These are phyloP conservation scores for Colletotrichum lentis DNA, from an alignment of 2,329 filamentous ascomycete species.

Conservation along the genomic window DNA sequence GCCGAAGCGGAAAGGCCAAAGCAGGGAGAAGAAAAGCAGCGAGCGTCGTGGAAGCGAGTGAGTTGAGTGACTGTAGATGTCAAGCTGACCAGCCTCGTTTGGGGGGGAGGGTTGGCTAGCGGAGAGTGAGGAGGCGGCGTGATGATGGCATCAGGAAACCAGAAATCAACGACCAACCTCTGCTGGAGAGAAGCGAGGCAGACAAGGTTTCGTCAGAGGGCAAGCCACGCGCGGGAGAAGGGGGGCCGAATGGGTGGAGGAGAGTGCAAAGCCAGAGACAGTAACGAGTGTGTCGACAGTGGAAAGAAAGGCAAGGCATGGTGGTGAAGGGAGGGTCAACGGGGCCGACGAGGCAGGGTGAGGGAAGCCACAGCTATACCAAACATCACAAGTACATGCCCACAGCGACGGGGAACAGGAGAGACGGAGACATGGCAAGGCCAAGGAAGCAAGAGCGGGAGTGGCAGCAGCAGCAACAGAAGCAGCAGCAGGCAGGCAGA, in stretches of 20 bases:
- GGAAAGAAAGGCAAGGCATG: conserved; percentile 7
- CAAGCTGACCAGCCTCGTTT: conserved; percentile 10
- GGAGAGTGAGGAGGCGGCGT: conserved; percentile 11
- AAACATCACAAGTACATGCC: not conserved
- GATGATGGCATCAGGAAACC: not conserved
- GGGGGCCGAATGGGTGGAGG: not conserved
- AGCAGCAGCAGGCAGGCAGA: not conserved
- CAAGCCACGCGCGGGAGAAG: conserved; percentile 15
- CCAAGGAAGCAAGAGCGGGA: not conserved
- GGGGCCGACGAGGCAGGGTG: not conserved
- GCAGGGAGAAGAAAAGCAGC: conserved; percentile 6
- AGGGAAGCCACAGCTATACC: not conserved
- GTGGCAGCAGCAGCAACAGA: not conserved
- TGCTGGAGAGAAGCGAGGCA: conserved; percentile 9
- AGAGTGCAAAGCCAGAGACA: not conserved
- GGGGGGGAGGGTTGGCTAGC: not conserved
- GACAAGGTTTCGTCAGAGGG: not conserved
- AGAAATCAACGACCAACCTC: conserved; percentile 10
- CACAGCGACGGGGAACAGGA: not conserved
- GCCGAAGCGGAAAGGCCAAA: not conserved
- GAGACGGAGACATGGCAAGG: not conserved
- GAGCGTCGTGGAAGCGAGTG: conserved; percentile 26
- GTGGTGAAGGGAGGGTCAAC: conserved; percentile 1
- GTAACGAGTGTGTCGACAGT: conserved; percentile 12
- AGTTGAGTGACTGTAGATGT: not conserved